phyloP scores from a whole-genome alignment of 345 rosid species.

The Sisymbrium irio region DNA sequence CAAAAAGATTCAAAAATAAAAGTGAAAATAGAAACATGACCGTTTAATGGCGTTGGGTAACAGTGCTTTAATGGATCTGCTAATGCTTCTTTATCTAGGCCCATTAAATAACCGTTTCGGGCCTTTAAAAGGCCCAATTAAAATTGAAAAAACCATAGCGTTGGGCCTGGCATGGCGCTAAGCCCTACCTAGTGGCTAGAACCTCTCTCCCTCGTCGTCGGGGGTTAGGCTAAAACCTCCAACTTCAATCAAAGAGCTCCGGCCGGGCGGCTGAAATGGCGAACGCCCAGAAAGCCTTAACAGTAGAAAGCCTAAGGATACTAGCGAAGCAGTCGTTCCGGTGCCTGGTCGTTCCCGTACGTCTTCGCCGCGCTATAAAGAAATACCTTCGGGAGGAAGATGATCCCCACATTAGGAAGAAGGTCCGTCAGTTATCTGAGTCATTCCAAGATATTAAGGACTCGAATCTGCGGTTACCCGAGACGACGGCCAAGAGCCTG shows the following conservation, averaged over 20 bases:
- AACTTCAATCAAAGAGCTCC: neutral
- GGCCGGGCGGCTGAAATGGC: conserved; percentile 40
- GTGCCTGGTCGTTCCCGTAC: conserved; percentile 68
- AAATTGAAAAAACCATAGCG: neutral
- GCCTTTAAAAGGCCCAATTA: neutral
- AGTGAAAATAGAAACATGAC: no score
- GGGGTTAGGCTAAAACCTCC: conserved; percentile 4
- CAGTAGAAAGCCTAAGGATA: conserved; percentile 54
- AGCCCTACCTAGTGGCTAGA: conserved; percentile 25
- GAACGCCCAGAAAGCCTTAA: conserved; percentile 44
- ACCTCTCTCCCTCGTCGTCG: neutral
- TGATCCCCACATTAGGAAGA: conserved; percentile 78
- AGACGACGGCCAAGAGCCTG: conserved; percentile 59
- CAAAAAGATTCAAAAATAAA: no score
- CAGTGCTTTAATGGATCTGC: no score
- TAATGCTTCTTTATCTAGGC: neutral
- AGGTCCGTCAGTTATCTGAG: conserved; percentile 65
- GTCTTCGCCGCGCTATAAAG: conserved; percentile 89
- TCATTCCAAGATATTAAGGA: conserved; percentile 70
- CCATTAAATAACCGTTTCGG: neutral
- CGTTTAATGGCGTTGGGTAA: neutral
- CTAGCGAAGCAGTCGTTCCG: conserved; percentile 73
- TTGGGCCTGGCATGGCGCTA: neutral
- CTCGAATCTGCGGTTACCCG: conserved; percentile 49
- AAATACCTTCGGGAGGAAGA: conserved; percentile 78